phyloP scores from a whole-genome alignment of 2,329 filamentous ascomycete genomes.

The Plenodomus lindquistii region DNA sequence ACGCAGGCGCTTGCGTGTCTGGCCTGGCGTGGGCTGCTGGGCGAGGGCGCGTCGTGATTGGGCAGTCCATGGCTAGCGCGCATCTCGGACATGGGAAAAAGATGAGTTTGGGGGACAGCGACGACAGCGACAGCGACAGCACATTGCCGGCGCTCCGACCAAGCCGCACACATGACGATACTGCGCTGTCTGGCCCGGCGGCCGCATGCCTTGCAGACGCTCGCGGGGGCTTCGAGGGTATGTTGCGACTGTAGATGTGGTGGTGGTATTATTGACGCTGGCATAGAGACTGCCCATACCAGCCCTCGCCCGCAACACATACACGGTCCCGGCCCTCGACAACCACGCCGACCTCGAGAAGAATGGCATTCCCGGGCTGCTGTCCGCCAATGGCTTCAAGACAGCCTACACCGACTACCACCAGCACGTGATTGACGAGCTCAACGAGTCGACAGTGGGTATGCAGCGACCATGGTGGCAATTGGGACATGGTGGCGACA shows the following conservation, averaged over 20 bases:
- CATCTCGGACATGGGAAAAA: slow-evolving; percentile 24
- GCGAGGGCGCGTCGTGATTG: slow-evolving; percentile 35
- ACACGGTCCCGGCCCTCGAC: slow-evolving; percentile 55
- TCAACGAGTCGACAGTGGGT: slow-evolving; percentile 77
- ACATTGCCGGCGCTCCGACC: slow-evolving; percentile 11
- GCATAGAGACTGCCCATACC: slow-evolving; percentile 26
- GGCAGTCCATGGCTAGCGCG: slow-evolving; percentile 24
- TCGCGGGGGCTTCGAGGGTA: slow-evolving; percentile 27
- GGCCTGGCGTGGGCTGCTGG: slow-evolving; percentile 14
- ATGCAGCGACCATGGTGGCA: slow-evolving; percentile 22
- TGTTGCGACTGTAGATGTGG: slow-evolving; percentile 11
- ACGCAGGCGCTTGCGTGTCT: slow-evolving; percentile 36
- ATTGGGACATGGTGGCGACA: background rate
- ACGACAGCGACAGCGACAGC: slow-evolving; percentile 13
- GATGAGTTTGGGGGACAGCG: slow-evolving; percentile 18
- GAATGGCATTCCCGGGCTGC: slow-evolving; percentile 69
- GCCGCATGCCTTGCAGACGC: slow-evolving; percentile 27
- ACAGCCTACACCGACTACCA: slow-evolving; percentile 87
- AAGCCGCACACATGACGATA: slow-evolving; percentile 34
- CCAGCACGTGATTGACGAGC: slow-evolving; percentile 69
- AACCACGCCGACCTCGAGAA: slow-evolving; percentile 51
- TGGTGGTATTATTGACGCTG: slow-evolving; percentile 26
- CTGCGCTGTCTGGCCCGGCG: slow-evolving; percentile 38
- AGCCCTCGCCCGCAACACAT: slow-evolving; percentile 31
- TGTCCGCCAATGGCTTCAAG: slow-evolving; percentile 70